phyloP scores from a whole-genome alignment of 345 rosid species.

The Euphorbia lathyris region DNA sequence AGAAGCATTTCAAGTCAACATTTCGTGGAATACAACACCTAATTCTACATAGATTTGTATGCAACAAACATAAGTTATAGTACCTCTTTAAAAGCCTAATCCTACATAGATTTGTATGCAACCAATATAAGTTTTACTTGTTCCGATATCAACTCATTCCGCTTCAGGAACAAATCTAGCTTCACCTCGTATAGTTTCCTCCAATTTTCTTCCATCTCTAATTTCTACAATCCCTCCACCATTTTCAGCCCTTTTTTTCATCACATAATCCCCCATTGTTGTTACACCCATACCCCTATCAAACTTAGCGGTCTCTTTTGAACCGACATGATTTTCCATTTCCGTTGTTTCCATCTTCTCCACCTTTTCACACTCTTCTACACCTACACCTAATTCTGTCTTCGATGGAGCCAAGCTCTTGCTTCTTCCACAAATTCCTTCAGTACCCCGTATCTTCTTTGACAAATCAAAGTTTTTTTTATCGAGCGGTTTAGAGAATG shows the following conservation, averaged over 20 bases:
- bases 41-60: no score
- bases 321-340: not conserved
- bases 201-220: conserved; percentile 27
- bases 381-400: not conserved
- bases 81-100: no score
- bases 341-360: conserved; percentile 11
- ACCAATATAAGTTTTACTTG: conserved; percentile 23
- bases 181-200: conserved; percentile 22
- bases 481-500: conserved; percentile 24
- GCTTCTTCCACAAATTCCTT: not conserved
- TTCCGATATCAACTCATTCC: conserved; percentile 18
- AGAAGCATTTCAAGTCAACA: no score
- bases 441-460: conserved; percentile 31
- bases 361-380: not conserved
- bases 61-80: no score
- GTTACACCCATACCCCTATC: not conserved
- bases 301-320: not conserved
- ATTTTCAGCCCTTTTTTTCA: conserved; percentile 15
- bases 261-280: conserved; percentile 19
- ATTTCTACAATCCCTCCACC: conserved; percentile 14
- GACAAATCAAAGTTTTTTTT: conserved; percentile 27
- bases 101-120: conserved; percentile 1
- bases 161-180: conserved; percentile 23
- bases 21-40: no score
- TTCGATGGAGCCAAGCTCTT: not conserved